Percentiles rank a stretch among this genome's conserved stretches.
These are phyloP conservation scores for Ciborinia camelliae DNA, from an alignment of 2,329 filamentous ascomycete genomes.

Conservation along the genomic window DNA sequence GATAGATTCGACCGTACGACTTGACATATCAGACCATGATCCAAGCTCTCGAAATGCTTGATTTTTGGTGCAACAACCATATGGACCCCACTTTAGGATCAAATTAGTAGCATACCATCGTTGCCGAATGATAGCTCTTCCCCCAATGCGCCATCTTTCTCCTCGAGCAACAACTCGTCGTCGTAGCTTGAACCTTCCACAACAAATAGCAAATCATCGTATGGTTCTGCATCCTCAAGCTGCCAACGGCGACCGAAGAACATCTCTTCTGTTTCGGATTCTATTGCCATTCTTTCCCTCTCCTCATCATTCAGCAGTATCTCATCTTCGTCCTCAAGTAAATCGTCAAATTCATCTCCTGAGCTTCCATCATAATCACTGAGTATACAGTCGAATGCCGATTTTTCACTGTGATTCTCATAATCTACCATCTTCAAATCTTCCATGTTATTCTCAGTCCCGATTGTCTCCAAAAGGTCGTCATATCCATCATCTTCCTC, in stretches of 20 bases:
- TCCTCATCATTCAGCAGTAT: constrained; percentile 21
- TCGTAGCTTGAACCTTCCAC: neutral
- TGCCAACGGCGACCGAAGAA: constrained; percentile 23
- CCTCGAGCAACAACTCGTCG: constrained; percentile 4
- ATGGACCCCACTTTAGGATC: neutral
- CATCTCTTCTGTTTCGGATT: constrained; percentile 29
- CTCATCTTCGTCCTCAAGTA: constrained; percentile 23
- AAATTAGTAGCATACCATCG: constrained; percentile 14
- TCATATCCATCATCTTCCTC: constrained; percentile 1
- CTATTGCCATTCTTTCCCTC: constrained; percentile 23
- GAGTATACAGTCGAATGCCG: constrained; percentile 7
- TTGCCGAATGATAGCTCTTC: neutral
- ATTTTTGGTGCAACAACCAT: neutral
- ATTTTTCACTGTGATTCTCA: neutral
- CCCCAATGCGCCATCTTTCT: neutral
- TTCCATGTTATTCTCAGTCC: neutral
- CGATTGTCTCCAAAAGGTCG: constrained; percentile 5
- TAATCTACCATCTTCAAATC: neutral
- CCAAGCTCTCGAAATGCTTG: neutral
- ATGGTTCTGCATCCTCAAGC: constrained; percentile 7
- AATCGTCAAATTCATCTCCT: constrained; percentile 21
- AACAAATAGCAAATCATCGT: constrained; percentile 15
- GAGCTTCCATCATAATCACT: neutral
- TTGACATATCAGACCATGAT: neutral
- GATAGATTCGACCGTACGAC: no score